Evolutionary conservation across 2,329 filamentous ascomycete species (phyloP), one percentile per base, ranked within the genome.

Genomic region (Penicillium thymicola): DNA sequence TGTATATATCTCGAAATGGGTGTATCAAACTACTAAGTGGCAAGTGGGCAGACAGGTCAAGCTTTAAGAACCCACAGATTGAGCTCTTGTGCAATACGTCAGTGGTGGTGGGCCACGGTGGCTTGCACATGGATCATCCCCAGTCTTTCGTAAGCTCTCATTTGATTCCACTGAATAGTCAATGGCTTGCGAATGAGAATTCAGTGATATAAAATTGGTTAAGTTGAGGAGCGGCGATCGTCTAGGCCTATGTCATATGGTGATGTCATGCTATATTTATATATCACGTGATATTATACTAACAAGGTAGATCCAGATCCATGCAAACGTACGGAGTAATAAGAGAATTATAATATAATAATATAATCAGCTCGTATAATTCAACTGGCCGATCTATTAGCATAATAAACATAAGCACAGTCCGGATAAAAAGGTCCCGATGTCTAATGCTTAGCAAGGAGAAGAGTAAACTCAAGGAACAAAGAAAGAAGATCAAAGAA

Each of bases 181-280:
- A 21, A 25, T 32, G n/a, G 41, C 18, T 50, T 51, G 48, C 48
- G 48, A 56, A 55, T 55, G 14, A 55, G 28, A 45, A 14, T 42
- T 16, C 25, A 41, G 10, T 38, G 40, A 7, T 32, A 10, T 32
- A 21, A 27, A 27, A 53, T 28, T 54, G 42, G 48, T 28, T 7
- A 47, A 47, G 28, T 34, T 16, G 13, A 21, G 23, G 27, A 46
- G 41, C 32, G 42, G 42, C 43, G 54, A 56, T 56, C 48, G 16
- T 55, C 54, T 38, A 34, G 40, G 51, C 46, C 23, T 55, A 50
- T 58, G 55, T 55, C 51, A 55, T 58, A 42, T 16, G 7, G 5
- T 54, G 55, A 55, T 52, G 45, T 55, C 51, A 55, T 28, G 9
- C 0, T 10, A 21, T 34, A 13, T 23, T 0, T 43, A 10, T 23